Percentiles rank a stretch among this genome's conserved stretches.
These are phyloP conservation scores for Lactuca saligna DNA, from an alignment of 129 eudicot species.

Conservation along the genomic window DNA sequence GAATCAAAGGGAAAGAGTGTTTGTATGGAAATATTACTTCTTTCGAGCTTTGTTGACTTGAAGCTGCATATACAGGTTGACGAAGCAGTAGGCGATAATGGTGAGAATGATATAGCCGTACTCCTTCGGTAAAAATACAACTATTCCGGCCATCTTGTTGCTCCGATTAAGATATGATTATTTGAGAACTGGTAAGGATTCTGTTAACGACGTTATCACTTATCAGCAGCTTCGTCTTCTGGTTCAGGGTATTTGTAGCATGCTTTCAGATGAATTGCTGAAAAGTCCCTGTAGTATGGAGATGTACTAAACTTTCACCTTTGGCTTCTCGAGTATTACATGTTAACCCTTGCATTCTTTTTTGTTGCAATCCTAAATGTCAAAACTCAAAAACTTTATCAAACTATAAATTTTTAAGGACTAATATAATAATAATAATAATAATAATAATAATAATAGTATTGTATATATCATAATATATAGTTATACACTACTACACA, in stretches of 20 bases:
- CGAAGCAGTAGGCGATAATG: constrained; percentile 21
- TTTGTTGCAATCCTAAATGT: background rate
- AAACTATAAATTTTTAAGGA: no score
- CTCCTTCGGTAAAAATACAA: constrained; percentile 32
- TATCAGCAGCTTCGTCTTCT: background rate
- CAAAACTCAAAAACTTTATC: background rate
- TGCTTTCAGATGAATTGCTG: constrained; percentile 5
- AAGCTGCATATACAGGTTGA: constrained; percentile 32
- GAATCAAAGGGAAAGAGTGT: background rate
- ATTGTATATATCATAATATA: no score
- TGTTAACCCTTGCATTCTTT: background rate
- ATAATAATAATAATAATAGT: no score
- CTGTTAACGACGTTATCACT: no score
- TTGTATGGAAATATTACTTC: constrained; percentile 21
- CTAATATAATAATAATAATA: no score
- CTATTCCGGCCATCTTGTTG: constrained; percentile 33
- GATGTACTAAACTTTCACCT: background rate
- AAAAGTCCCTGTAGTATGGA: constrained; percentile 2
- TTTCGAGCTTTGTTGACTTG: constrained; percentile 41
- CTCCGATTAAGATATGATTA: constrained; percentile 13
- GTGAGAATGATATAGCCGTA: constrained; percentile 28
- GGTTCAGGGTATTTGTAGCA: background rate
- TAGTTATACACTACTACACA: no score
- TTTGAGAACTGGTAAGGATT: background rate
- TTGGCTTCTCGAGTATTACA: background rate